Evolutionary conservation across 2,329 filamentous ascomycete genomes (phyloP).

Genomic region (Colletotrichum eleusines): DNA sequence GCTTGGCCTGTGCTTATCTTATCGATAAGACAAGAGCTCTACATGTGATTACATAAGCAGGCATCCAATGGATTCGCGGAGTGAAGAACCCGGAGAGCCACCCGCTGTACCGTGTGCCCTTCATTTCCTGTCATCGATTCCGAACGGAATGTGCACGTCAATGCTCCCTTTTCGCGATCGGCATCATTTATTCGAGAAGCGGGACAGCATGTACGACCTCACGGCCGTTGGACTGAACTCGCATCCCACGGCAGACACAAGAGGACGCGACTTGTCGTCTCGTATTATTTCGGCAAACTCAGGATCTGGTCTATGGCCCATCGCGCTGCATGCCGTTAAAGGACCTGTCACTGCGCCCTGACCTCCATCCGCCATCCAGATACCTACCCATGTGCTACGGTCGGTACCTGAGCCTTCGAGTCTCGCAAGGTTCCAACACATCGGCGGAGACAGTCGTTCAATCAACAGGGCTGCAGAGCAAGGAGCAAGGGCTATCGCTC

Average conservation of each 20-base stretch:
- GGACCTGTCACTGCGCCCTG: background rate
- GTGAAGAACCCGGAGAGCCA: background rate
- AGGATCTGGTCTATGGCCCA: background rate
- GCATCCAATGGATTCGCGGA: background rate
- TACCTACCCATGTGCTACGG: too few relatives aligned
- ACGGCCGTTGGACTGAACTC: background rate
- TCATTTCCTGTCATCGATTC: background rate
- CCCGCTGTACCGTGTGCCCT: too few relatives aligned
- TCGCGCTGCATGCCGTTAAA: background rate
- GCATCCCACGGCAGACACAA: background rate
- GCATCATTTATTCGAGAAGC: background rate
- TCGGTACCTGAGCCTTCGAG: background rate
- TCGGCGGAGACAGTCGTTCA: too few relatives aligned
- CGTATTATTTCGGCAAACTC: conserved; percentile 1
- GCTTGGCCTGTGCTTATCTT: conserved; percentile 21
- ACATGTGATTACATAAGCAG: background rate
- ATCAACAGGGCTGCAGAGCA: background rate
- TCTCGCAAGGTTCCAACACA: background rate
- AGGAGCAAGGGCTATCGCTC: conserved; percentile 4
- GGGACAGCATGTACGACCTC: background rate
- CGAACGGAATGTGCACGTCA: background rate
- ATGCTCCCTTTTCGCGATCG: background rate
- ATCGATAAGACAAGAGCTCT: conserved; percentile 40
- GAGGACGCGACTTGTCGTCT: background rate
- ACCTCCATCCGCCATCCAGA: background rate